Base-by-base conservation (phyloP, 768 basidiomycete species). In the Suillus clintonianus region DNA sequence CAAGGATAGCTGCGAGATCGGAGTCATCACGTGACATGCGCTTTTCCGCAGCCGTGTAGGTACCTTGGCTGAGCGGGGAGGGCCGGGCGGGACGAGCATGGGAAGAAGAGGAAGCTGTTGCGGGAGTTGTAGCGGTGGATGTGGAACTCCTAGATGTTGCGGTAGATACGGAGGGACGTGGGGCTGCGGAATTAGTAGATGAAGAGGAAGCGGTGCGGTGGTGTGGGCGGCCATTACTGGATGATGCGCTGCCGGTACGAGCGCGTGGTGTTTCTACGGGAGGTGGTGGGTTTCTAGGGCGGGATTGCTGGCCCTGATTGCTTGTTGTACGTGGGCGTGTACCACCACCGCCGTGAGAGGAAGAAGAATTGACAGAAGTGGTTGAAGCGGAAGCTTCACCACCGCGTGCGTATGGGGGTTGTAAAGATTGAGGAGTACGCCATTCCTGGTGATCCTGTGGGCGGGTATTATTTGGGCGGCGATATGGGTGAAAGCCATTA, bases 331-430 rank as follows among this genome's bases (percentile, higher is more conserved):
- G 82, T 68, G 85, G 88, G 22, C 91, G 86, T 56, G 83, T 76
- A 59, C 86, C 83, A 41, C 64, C 65, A 47, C 55, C 69, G 32
- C 37, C 39, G 67, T 62, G 83, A 72, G 60, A 79, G n/a, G 73
- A 78, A 22, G 74, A 74, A 45, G 93, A 94, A 72, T 89, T 91
- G 67, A 94, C 81, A 0, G 93, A 94, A 5, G 90, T 87, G 30
- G 88, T 85, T 0, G 92, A 94, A 51, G 85, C 87, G 8, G 93
- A 90, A 9, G 92, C 92, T 62, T 94, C 92, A 27, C 86, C 92
- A 27, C 86, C 83, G 63, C 91, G 88, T 32, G 85, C 88, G 74
- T 94, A 94, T 0, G 93, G 92, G 10, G 91, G 90, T 67, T 89
- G 88, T n/a, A n/a, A n/a, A n/a, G n/a, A n/a, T n/a, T n/a, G n/a